These are phyloP conservation scores for Isabelozyma pseudorhagii DNA, from an alignment of 805 yeast species.

Conservation along the genomic window DNA sequence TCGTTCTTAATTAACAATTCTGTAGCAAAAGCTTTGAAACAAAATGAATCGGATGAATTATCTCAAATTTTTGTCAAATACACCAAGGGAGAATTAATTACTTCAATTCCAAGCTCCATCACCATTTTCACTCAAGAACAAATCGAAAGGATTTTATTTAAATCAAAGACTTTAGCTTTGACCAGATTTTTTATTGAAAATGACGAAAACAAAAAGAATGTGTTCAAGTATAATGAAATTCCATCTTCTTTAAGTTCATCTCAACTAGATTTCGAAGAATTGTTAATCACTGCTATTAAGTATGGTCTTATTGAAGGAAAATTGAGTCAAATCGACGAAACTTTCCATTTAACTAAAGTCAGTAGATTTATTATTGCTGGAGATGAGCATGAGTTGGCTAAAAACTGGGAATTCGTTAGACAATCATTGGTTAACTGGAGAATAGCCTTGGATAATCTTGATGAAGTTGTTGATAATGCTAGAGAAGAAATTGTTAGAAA, in stretches of 20 bases:
- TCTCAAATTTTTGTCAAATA: conserved; percentile 28
- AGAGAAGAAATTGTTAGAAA: conserved; percentile 40
- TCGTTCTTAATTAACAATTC: conserved; percentile 41
- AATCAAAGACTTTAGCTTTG: conserved; percentile 39
- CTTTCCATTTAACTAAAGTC: conserved; percentile 38
- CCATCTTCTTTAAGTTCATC: conserved; percentile 26
- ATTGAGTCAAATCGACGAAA: conserved; percentile 40
- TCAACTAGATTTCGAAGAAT: conserved; percentile 33
- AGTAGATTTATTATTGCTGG: conserved; percentile 40
- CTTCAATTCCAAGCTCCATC: conserved; percentile 11
- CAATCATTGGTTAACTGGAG: conserved; percentile 37
- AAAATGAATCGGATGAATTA: conserved; percentile 23
- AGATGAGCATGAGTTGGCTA: conserved; percentile 23
- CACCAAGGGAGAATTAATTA: conserved; percentile 32
- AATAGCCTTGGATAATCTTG: conserved; percentile 36
- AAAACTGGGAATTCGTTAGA: conserved; percentile 36
- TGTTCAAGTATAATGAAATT: conserved; percentile 35
- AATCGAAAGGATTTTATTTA: conserved; percentile 21
- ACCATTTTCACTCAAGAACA: conserved; percentile 11
- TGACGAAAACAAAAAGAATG: conserved; percentile 19
- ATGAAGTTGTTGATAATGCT: conserved; percentile 38
- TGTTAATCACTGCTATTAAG: conserved; percentile 40
- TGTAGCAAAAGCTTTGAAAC: conserved; percentile 30
- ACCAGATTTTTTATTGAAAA: conserved; percentile 32
- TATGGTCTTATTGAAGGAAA: conserved; percentile 45